Conservation (phyloP, 805 yeast genomes). For the Saccharomycopsis sp. region DNA sequence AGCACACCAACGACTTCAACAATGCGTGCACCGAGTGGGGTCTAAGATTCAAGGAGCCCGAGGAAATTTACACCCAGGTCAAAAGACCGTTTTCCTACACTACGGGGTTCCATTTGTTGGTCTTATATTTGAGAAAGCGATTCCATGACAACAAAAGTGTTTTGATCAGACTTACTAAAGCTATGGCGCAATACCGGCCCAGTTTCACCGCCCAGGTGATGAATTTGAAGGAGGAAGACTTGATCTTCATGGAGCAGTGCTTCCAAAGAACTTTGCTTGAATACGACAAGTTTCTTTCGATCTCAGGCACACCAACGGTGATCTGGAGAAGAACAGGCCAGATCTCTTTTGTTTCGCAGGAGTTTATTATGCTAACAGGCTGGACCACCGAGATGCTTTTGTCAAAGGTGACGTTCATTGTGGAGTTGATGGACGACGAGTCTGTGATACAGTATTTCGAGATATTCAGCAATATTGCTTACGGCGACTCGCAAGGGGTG, state of each 20-base stretch:
- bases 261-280: conserved; percentile 88
- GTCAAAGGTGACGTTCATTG: conserved; percentile 60
- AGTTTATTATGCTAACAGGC: conserved; percentile 84
- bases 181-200: conserved; percentile 88
- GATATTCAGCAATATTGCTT: conserved; percentile 75
- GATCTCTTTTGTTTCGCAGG: conserved; percentile 91
- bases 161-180: conserved; percentile 74
- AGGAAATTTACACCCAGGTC: conserved; percentile 73
- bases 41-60: conserved; percentile 51
- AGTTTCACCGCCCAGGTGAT: conserved; percentile 89
- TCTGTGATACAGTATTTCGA: conserved; percentile 85
- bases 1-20: conserved; percentile 2
- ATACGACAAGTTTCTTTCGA: conserved; percentile 75
- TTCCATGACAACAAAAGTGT: conserved; percentile 50
- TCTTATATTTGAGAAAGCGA: conserved; percentile 63
- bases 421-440: conserved; percentile 79
- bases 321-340: conserved; percentile 97
- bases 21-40: conserved; percentile 28
- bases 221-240: conserved; percentile 80
- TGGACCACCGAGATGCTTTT: conserved; percentile 73
- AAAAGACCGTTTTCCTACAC: conserved; percentile 79
- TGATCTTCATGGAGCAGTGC: conserved; percentile 93
- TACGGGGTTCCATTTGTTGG: conserved; percentile 79
- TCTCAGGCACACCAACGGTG: conserved; percentile 88
- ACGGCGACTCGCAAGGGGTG: conserved; percentile 83